A percentile compares a stretch with the other conserved stretches of the same genome.
These are phyloP conservation scores for Colletotrichum liriopes DNA, from an alignment of 2,329 filamentous ascomycete species.

Conservation along the genomic window DNA sequence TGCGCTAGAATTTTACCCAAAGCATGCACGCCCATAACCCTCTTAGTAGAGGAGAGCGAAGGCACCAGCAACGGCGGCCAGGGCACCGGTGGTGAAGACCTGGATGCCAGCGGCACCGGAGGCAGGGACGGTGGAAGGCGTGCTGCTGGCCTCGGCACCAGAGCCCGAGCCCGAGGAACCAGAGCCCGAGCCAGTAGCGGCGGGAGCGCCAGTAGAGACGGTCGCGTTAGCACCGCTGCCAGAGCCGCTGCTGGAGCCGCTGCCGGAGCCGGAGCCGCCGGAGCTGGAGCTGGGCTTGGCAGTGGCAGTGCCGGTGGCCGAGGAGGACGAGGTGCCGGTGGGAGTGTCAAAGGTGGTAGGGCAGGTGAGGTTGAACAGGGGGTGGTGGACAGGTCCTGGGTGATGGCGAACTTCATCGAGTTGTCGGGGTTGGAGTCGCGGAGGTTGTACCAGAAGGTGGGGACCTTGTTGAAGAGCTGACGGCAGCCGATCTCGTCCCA, in stretches of 20 bases:
- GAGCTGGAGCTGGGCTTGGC: conserved; percentile 42
- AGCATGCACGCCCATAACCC: background rate
- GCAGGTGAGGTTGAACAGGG: conserved; percentile 69
- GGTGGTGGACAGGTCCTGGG: conserved; percentile 66
- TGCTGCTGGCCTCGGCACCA: conserved; percentile 33
- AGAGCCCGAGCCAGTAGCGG: conserved; percentile 39
- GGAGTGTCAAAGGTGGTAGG: conserved; percentile 59
- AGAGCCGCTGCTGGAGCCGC: conserved; percentile 24
- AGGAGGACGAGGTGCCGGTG: conserved; percentile 45
- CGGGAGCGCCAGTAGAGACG: conserved; percentile 53
- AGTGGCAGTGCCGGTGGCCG: conserved; percentile 42
- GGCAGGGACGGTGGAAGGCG: conserved; percentile 20
- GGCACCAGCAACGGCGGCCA: conserved; percentile 43
- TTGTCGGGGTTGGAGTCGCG: conserved; percentile 74
- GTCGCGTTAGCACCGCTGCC: background rate
- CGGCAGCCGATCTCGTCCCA: conserved; percentile 75
- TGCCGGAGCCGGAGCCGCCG: conserved; percentile 35
- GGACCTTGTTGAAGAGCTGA: conserved; percentile 68
- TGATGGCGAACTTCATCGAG: conserved; percentile 71
- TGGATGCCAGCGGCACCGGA: conserved; percentile 33
- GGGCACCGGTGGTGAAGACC: conserved; percentile 41
- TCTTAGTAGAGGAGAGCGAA: conserved; percentile 44
- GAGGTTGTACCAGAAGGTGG: conserved; percentile 75
- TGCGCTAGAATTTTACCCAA: conserved; percentile 30
- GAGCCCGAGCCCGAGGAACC: conserved; percentile 44